A percentile compares a stretch with the other conserved stretches of the same genome.
These are phyloP conservation scores for Rhizophora apiculata DNA, from an alignment of 345 rosid species.

Conservation along the genomic window DNA sequence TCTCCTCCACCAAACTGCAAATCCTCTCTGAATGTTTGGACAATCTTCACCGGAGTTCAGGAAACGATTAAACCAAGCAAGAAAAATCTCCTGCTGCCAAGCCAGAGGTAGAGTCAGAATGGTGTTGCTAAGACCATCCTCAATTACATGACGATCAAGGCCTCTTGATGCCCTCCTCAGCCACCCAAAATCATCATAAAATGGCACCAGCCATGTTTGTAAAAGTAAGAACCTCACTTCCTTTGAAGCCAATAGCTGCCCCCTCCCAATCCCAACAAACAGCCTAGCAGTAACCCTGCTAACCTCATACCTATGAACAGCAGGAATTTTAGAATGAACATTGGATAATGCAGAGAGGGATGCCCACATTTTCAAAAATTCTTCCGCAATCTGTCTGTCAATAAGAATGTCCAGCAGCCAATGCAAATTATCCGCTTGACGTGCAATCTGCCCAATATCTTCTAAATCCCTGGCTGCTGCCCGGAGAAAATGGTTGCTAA, in stretches of 20 bases:
- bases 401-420: conserved; percentile 93
- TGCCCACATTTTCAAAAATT: conserved; percentile 81
- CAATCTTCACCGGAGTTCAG: conserved; percentile 89
- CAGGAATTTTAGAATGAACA: conserved; percentile 73
- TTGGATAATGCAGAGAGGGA: conserved; percentile 72
- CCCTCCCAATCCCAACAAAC: conserved; percentile 91
- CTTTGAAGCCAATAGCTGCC: conserved; percentile 78
- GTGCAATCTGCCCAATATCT: conserved; percentile 70
- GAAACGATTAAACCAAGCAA: conserved; percentile 91
- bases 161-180: conserved; percentile 92
- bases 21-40: conserved; percentile 93
- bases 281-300: conserved; percentile 87
- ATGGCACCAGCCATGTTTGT: conserved; percentile 89
- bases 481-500: conserved; percentile 52
- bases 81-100: conserved; percentile 87
- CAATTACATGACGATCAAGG: conserved; percentile 84
- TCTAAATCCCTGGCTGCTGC: conserved; percentile 64
- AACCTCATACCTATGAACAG: conserved; percentile 74
- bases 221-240: conserved; percentile 74
- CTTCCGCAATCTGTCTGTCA: conserved; percentile 92
- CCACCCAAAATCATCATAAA: conserved; percentile 96
- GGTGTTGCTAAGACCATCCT: conserved; percentile 94
- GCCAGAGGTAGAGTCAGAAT: conserved; percentile 86
- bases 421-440: conserved; percentile 91
- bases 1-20: conserved; percentile 98